Conservation (phyloP, 2,329 filamentous ascomycete species). For the Neospermospora avenae region DNA sequence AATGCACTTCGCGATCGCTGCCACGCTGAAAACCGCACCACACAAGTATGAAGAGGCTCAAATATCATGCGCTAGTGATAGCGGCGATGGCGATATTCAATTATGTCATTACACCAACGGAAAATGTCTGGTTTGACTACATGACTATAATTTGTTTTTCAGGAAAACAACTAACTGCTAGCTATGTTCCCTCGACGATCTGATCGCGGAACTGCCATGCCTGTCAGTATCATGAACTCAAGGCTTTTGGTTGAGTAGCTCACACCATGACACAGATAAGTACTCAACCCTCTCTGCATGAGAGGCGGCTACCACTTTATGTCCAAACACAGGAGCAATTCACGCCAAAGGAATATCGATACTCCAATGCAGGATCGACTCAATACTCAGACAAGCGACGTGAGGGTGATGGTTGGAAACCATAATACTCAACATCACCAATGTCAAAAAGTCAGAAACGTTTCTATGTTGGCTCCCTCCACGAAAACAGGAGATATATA, state of each 20-base stretch:
- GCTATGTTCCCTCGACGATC: too few species aligned
- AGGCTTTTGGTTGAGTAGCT: neutral
- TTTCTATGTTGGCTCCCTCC: conserved; percentile 16
- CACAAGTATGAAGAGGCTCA: too few species aligned
- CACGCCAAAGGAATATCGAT: conserved; percentile 17
- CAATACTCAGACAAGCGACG: conserved; percentile 13
- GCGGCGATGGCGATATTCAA: too few species aligned
- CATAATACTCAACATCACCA: conserved; percentile 22
- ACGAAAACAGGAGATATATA: conserved; percentile 28
- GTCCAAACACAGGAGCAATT: conserved; percentile 20
- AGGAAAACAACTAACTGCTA: too few species aligned
- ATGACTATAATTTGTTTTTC: too few species aligned
- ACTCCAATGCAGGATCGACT: conserved; percentile 7
- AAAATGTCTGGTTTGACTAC: too few species aligned
- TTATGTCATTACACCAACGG: too few species aligned
- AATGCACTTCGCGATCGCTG: too few species aligned
- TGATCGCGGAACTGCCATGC: too few species aligned
- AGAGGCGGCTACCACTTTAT: conserved; percentile 18
- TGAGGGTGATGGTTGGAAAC: conserved; percentile 22
- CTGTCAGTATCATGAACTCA: too few species aligned
- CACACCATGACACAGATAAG: conserved; percentile 34
- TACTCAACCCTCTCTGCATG: conserved; percentile 25
- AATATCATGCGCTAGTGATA: too few species aligned
- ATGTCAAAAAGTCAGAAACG: conserved; percentile 23
- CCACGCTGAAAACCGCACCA: too few species aligned